Conservation (phyloP, 2,329 filamentous ascomycete species). For the Trichoderma semiorbis region DNA sequence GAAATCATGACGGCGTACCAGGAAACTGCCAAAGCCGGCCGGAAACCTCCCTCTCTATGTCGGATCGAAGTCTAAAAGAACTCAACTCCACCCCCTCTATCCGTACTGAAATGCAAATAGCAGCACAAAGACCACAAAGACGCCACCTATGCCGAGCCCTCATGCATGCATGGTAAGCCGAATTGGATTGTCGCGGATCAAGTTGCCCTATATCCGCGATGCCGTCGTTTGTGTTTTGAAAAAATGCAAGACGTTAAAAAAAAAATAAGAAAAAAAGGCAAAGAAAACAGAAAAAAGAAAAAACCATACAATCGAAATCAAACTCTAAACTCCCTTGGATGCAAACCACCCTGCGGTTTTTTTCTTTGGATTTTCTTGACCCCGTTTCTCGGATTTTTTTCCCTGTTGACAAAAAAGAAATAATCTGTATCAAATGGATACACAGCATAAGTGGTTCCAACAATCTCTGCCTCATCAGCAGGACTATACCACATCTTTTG, state of each 20-base stretch:
- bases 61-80: conserved; percentile 38
- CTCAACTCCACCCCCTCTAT: conserved; percentile 39
- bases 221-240: conserved; percentile 18
- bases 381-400: background rate
- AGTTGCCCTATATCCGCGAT: conserved; percentile 15
- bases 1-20: conserved; percentile 33
- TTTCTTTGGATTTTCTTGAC: conserved; percentile 31
- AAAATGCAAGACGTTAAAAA: conserved; percentile 28
- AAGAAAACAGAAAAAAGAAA: conserved; percentile 24
- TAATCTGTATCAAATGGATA: background rate
- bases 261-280: conserved; percentile 23
- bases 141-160: conserved; percentile 29
- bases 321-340: conserved; percentile 37
- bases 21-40: conserved; percentile 28
- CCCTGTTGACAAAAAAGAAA: background rate
- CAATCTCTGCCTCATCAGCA: background rate
- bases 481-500: background rate
- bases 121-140: conserved; percentile 27
- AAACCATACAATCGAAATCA: conserved; percentile 21
- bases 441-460: background rate
- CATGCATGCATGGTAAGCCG: conserved; percentile 28
- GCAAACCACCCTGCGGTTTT: conserved; percentile 54
- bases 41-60: conserved; percentile 35
- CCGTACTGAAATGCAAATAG: conserved; percentile 35
- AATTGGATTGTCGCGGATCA: conserved; percentile 13